Conservation (phyloP, 2,329 filamentous ascomycete genomes). For the Cladorrhinum sp. region DNA sequence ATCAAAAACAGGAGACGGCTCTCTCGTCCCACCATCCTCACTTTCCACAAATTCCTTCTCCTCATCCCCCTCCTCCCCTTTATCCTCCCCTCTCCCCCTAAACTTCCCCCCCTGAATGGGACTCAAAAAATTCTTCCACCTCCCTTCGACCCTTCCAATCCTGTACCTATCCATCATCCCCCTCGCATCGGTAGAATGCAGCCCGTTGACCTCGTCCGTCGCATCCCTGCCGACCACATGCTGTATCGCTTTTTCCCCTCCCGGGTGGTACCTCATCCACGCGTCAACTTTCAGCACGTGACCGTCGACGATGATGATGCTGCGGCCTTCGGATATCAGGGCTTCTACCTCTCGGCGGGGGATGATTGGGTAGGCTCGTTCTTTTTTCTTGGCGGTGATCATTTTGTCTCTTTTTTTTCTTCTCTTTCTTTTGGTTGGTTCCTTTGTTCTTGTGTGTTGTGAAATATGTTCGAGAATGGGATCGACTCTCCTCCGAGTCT, state of each 20-base stretch:
- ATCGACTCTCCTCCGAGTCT: no score
- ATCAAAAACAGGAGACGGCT: slow-evolving; percentile 51
- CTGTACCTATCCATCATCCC: slow-evolving; percentile 76
- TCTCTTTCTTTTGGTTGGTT: not conserved
- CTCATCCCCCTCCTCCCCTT: slow-evolving; percentile 15
- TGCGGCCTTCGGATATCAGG: slow-evolving; percentile 76
- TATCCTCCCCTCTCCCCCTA: slow-evolving; percentile 29
- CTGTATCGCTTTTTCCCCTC: slow-evolving; percentile 83
- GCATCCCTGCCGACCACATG: slow-evolving; percentile 95
- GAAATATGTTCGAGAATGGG: no score
- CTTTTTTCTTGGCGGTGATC: not conserved
- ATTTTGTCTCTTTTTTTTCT: not conserved
- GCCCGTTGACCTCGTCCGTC: slow-evolving; percentile 88
- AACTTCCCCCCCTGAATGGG: slow-evolving; percentile 78
- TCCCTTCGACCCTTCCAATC: slow-evolving; percentile 76
- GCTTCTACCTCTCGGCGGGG: slow-evolving; percentile 65
- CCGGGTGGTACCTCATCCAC: slow-evolving; percentile 87
- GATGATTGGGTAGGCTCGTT: slow-evolving; percentile 24
- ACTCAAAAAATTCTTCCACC: slow-evolving; percentile 84
- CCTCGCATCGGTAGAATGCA: slow-evolving; percentile 78
- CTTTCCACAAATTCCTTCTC: slow-evolving; percentile 20
- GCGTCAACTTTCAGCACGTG: slow-evolving; percentile 83
- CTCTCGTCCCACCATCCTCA: slow-evolving; percentile 28
- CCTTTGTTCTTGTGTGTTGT: not conserved
- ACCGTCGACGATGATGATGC: slow-evolving; percentile 76